A percentile compares a stretch with the other conserved stretches of the same genome.
phyloP scores from a whole-genome alignment of 306 rosid species.

The Lithocarpus polystachyus region DNA sequence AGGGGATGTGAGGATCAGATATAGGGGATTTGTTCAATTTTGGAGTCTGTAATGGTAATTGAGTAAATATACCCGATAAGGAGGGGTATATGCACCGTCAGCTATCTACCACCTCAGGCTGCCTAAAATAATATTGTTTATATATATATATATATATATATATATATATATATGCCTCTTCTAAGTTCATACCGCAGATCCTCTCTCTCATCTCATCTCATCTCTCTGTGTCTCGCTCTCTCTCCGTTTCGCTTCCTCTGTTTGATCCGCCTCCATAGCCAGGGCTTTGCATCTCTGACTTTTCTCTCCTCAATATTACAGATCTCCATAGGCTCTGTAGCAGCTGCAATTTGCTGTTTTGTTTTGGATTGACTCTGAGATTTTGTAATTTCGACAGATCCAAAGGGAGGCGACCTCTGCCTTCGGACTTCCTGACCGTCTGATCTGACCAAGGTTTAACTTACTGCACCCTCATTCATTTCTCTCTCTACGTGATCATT shows the following conservation, averaged over 20 bases:
- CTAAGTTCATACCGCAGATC: background rate
- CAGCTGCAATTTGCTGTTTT: too few species aligned
- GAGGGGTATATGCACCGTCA: constrained; percentile 9
- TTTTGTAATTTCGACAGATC: constrained; percentile 24
- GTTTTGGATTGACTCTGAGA: background rate
- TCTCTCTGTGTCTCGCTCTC: background rate
- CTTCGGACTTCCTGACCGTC: background rate
- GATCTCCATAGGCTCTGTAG: constrained; percentile 5
- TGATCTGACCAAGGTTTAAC: constrained; percentile 21
- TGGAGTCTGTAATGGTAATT: constrained; percentile 11
- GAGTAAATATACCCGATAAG: constrained; percentile 30
- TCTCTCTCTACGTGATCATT: background rate
- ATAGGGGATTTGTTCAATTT: too few species aligned
- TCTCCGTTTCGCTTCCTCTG: background rate
- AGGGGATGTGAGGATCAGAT: too few species aligned
- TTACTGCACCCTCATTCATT: background rate
- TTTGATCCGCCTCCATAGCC: constrained; percentile 39
- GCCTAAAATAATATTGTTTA: too few species aligned
- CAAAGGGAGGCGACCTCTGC: constrained; percentile 1
- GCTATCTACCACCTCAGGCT: background rate
- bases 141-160: background rate
- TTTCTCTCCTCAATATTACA: background rate
- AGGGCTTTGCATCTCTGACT: background rate
- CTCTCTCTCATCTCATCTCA: background rate
- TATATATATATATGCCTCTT: background rate